phyloP scores from a whole-genome alignment of 2,329 filamentous ascomycete genomes.

The Aspergillus sclerotialis region DNA sequence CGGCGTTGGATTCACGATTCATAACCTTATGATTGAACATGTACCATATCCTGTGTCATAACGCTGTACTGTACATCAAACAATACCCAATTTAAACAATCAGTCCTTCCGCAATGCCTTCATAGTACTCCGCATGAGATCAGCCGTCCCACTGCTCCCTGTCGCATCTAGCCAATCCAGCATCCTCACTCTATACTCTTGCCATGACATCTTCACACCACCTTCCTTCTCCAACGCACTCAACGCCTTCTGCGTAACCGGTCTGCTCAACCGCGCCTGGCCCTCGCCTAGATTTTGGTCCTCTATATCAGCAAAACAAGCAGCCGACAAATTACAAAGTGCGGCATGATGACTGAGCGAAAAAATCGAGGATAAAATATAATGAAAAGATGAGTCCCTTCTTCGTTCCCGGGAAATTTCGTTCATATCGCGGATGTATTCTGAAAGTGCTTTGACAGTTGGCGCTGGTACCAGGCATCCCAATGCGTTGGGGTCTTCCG shows the following conservation, averaged over 20 bases:
- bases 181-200: conserved; percentile 68
- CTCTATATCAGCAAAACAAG: conserved; percentile 43
- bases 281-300: conserved; percentile 29
- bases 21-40: not conserved
- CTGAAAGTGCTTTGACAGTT: conserved; percentile 38
- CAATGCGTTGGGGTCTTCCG: conserved; percentile 53
- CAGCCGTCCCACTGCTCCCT: conserved; percentile 59
- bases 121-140: conserved; percentile 75
- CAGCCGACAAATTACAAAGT: conserved; percentile 39
- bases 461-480: conserved; percentile 46
- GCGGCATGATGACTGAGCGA: conserved; percentile 42
- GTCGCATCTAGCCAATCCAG: conserved; percentile 59
- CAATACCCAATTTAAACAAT: conserved; percentile 1
- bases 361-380: conserved; percentile 36
- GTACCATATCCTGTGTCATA: not conserved
- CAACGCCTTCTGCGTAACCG: conserved; percentile 63
- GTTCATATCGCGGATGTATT: conserved; percentile 36
- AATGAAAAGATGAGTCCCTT: conserved; percentile 23
- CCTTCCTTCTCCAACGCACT: conserved; percentile 56
- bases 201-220: conserved; percentile 62
- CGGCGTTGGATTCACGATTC: no score
- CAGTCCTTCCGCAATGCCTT: conserved; percentile 57
- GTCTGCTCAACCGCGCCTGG: conserved; percentile 33
- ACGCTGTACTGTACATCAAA: not conserved
- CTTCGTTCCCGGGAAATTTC: conserved; percentile 24